These are phyloP conservation scores for Sporothrix sp. DNA, from an alignment of 2,329 filamentous ascomycete genomes.

Conservation along the genomic window DNA sequence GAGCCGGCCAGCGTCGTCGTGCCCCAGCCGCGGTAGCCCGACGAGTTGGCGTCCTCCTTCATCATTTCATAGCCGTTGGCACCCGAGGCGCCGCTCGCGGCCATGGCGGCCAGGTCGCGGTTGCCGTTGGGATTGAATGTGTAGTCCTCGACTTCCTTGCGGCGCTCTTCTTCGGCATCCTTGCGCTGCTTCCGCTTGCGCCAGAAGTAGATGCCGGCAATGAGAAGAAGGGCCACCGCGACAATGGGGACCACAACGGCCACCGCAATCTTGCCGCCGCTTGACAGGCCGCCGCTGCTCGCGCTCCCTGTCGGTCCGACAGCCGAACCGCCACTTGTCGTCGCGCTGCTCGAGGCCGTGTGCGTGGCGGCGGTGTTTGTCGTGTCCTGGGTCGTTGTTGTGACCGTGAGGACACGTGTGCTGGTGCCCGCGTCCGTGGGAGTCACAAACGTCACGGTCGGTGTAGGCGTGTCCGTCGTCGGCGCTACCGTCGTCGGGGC, in stretches of 20 bases:
- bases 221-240: constrained; percentile 69
- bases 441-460: constrained; percentile 27
- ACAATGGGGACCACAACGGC: constrained; percentile 91
- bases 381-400: constrained; percentile 11
- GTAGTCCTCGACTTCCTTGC: constrained; percentile 96
- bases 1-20: constrained; percentile 59
- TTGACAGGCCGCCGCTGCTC: constrained; percentile 39
- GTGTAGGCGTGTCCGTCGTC: constrained; percentile 6
- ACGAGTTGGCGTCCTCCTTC: constrained; percentile 61
- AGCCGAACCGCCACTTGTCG: constrained; percentile 22
- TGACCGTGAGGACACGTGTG: constrained; percentile 17
- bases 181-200: constrained; percentile 78
- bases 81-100: constrained; percentile 27
- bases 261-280: constrained; percentile 70
- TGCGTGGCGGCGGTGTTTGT: constrained; percentile 19
- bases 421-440: constrained; percentile 8
- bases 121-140: constrained; percentile 97
- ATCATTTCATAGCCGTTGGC: constrained; percentile 57
- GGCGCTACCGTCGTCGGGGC: constrained; percentile 18
- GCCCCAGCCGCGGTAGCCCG: constrained; percentile 92
- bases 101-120: constrained; percentile 55
- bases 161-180: constrained; percentile 73
- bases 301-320: constrained; percentile 22
- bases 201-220: constrained; percentile 76
- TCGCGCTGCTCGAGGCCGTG: constrained; percentile 5